Evolutionary conservation across 1,284 basidiomycete species (phyloP).

Genomic region (Ustilago lituana): DNA sequence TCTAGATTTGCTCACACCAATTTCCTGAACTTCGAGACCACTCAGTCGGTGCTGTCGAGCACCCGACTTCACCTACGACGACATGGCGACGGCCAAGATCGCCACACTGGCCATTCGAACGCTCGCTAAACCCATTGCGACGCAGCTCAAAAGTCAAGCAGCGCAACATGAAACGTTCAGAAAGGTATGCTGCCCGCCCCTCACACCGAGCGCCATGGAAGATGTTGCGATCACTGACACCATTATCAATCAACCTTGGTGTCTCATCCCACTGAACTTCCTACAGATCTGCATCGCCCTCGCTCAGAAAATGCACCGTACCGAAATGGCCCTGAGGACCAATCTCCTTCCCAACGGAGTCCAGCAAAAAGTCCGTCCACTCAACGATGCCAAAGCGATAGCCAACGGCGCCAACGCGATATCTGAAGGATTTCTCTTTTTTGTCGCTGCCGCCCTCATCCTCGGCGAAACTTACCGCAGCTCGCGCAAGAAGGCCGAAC

Average conservation of each 20-base stretch:
- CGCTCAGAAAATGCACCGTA: slow-evolving; percentile 61
- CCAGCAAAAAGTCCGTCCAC: slow-evolving; percentile 59
- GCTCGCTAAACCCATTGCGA: slow-evolving; percentile 66
- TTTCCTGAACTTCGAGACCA: no score
- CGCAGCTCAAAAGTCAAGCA: slow-evolving; percentile 62
- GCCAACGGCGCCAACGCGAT: slow-evolving; percentile 63
- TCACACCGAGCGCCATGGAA: no score
- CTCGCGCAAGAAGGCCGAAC: slow-evolving; percentile 55
- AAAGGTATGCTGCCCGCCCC: slow-evolving; percentile 35
- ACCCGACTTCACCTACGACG: no score
- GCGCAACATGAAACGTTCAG: slow-evolving; percentile 61
- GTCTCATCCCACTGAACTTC: no score
- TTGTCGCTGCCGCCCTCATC: slow-evolving; percentile 62
- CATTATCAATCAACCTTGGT: background rate
- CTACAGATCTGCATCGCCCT: slow-evolving; percentile 58
- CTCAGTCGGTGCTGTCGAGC: no score
- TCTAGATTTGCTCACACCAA: no score
- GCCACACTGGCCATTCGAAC: slow-evolving; percentile 62
- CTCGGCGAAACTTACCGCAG: slow-evolving; percentile 62
- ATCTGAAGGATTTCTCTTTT: slow-evolving; percentile 64
- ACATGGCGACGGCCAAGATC: slow-evolving; percentile 65
- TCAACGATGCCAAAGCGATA: slow-evolving; percentile 65
- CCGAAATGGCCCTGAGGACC: slow-evolving; percentile 58
- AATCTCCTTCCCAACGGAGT: slow-evolving; percentile 56
- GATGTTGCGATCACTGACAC: no score